Percentiles rank a stretch among this genome's conserved stretches.
Conservation (phyloP, 148 eudicot genomes). For the Cornus kousa region DNA sequence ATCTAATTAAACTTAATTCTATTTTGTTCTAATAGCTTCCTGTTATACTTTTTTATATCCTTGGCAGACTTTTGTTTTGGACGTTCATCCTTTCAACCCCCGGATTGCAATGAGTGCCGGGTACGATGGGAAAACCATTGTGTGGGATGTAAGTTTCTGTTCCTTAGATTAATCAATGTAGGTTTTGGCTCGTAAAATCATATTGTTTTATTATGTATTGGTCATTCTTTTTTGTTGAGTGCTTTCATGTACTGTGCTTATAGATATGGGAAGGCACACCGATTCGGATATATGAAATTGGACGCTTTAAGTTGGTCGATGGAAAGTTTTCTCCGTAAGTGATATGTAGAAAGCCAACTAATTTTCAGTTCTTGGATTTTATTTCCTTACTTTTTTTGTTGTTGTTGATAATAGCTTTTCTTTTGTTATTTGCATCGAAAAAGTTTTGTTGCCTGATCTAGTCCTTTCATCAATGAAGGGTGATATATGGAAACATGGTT, state of each 20-base stretch:
- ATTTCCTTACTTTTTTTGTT: not conserved
- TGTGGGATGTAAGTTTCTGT: slow-evolving; percentile 89
- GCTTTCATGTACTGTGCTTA: slow-evolving; percentile 17
- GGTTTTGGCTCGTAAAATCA: not conserved
- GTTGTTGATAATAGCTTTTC: not conserved
- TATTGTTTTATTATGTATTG: not conserved
- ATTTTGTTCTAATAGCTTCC: slow-evolving; percentile 6
- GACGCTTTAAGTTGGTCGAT: slow-evolving; percentile 91
- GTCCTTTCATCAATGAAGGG: not conserved
- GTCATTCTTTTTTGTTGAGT: slow-evolving; percentile 8
- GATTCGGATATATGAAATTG: slow-evolving; percentile 74
- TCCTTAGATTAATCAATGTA: not conserved
- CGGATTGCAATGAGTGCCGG: slow-evolving; percentile 99
- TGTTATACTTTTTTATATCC: slow-evolving; percentile 14
- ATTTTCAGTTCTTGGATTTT: not conserved
- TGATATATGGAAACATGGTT: not conserved
- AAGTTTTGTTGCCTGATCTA: not conserved
- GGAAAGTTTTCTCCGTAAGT: slow-evolving; percentile 98
- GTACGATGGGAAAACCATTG: slow-evolving; percentile 85
- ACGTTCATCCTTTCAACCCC: slow-evolving; percentile 98
- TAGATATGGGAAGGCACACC: slow-evolving; percentile 99
- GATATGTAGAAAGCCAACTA: not conserved
- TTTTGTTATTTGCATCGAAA: not conserved
- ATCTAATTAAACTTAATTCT: not conserved
- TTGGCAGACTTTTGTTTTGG: slow-evolving; percentile 91